Evolutionary conservation across 371 early-diverging fungal genomes (phyloP).

Genomic region (Dinochytrium kinnereticum): DNA sequence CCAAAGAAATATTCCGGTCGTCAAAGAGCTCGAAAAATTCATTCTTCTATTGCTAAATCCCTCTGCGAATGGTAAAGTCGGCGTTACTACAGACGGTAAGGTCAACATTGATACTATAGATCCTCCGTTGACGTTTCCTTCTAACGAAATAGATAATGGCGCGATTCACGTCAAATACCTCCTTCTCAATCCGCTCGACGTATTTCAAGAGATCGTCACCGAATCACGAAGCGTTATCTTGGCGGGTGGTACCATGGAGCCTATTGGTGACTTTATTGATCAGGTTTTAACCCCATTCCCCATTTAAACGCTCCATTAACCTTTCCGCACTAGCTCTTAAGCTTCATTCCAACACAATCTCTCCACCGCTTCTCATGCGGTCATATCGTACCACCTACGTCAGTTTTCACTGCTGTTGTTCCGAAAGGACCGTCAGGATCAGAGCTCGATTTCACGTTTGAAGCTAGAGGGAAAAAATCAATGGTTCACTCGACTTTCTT

Average conservation of each 20-base stretch:
- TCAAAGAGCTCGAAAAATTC: constrained; percentile 36
- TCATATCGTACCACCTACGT: constrained; percentile 74
- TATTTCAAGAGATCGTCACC: constrained; percentile 76
- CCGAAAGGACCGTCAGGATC: constrained; percentile 67
- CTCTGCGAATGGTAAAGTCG: constrained; percentile 73
- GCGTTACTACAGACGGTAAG: constrained; percentile 42
- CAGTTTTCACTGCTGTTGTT: constrained; percentile 69
- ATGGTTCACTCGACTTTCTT: too few species aligned
- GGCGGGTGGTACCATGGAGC: constrained; percentile 98
- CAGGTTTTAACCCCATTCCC: constrained; percentile 30
- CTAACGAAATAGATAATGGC: neutral
- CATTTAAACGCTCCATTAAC: neutral
- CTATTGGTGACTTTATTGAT: constrained; percentile 60
- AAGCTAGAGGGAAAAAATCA: constrained; percentile 55
- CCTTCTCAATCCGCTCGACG: constrained; percentile 82
- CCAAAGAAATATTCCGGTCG: constrained; percentile 19
- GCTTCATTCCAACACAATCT: constrained; percentile 48
- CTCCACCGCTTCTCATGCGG: constrained; percentile 77
- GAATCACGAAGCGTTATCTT: constrained; percentile 86
- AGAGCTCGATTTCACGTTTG: constrained; percentile 73
- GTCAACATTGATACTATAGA: neutral
- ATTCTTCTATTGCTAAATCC: constrained; percentile 53
- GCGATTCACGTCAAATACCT: constrained; percentile 54
- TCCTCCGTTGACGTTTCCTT: too few species aligned
- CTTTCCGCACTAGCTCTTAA: constrained; percentile 54